These are phyloP conservation scores for Kodamaea anthophila DNA, from an alignment of 1,139 yeast species.

Conservation along the genomic window DNA sequence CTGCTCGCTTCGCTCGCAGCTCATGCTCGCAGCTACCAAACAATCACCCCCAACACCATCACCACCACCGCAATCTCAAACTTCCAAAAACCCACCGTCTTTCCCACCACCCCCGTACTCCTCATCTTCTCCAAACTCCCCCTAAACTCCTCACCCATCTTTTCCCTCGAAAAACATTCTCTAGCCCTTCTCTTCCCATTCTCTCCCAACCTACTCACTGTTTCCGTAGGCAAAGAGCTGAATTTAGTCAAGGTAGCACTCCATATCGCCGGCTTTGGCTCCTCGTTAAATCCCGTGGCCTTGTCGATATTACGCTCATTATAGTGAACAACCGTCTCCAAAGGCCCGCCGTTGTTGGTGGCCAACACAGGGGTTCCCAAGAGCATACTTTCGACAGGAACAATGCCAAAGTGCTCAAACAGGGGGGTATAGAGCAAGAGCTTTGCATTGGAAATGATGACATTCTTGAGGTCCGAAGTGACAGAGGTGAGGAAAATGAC, in stretches of 20 bases:
- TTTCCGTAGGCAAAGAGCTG: slow-evolving; percentile 22
- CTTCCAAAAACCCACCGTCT: slow-evolving; percentile 13
- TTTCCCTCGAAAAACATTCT: slow-evolving; percentile 51
- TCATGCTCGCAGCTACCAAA: slow-evolving; percentile 1
- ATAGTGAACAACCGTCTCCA: slow-evolving; percentile 63
- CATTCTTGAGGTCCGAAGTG: slow-evolving; percentile 57
- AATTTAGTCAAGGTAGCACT: slow-evolving; percentile 47
- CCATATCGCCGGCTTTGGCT: slow-evolving; percentile 57
- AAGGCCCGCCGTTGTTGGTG: slow-evolving; percentile 86
- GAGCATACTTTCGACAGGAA: slow-evolving; percentile 92
- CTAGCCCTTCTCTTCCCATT: slow-evolving; percentile 50
- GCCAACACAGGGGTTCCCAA: slow-evolving; percentile 81
- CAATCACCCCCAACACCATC: slow-evolving; percentile 3
- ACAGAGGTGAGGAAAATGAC: slow-evolving; percentile 81
- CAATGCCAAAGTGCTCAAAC: slow-evolving; percentile 94
- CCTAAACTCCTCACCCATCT: slow-evolving; percentile 53
- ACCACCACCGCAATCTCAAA: slow-evolving; percentile 11
- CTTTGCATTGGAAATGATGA: slow-evolving; percentile 52
- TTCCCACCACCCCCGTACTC: slow-evolving; percentile 1
- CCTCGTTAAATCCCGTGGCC: slow-evolving; percentile 76
- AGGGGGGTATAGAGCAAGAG: slow-evolving; percentile 82
- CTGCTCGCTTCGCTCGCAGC: neutral
- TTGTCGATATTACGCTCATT: slow-evolving; percentile 28
- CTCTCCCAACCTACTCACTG: slow-evolving; percentile 31
- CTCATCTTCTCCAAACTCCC: slow-evolving; percentile 15